A percentile compares a stretch with the other conserved stretches of the same genome.
phyloP scores from a whole-genome alignment of 805 yeast genomes.

The Wilhelminamyces savonicus region DNA sequence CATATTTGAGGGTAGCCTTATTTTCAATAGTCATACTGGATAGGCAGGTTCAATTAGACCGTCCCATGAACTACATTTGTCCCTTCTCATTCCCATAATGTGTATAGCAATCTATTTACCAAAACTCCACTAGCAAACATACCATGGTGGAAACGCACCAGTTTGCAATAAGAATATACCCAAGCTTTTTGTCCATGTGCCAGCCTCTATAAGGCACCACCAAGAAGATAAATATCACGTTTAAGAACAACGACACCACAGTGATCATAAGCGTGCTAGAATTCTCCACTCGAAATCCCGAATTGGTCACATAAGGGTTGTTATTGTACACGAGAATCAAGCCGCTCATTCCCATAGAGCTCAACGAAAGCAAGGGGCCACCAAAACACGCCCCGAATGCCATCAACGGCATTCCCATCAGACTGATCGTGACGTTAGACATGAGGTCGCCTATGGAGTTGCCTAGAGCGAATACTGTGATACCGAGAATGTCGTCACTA shows the following conservation, averaged over 20 bases:
- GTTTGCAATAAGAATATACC: constrained; percentile 19
- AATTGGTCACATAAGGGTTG: constrained; percentile 2
- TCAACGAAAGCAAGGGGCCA: constrained; percentile 75
- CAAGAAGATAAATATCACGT: constrained; percentile 13
- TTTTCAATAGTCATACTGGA: too few relatives aligned
- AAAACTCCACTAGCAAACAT: constrained; percentile 20
- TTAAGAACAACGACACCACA: constrained; percentile 13
- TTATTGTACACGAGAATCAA: constrained; percentile 16
- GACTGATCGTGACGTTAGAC: constrained; percentile 74
- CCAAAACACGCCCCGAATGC: constrained; percentile 97
- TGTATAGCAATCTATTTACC: background rate
- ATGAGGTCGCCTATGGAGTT: constrained; percentile 88
- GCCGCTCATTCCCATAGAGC: constrained; percentile 80
- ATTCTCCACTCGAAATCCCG: constrained; percentile 10
- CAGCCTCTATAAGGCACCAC: constrained; percentile 12
- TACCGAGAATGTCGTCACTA: constrained; percentile 76
- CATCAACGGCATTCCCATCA: constrained; percentile 78
- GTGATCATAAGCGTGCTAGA: constrained; percentile 17
- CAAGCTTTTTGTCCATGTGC: constrained; percentile 30
- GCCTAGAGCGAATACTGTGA: constrained; percentile 87
- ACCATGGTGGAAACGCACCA: constrained; percentile 24
- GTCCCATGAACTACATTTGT: too few relatives aligned
- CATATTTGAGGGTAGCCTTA: too few relatives aligned
- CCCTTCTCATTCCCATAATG: background rate
- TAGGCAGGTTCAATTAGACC: too few relatives aligned